These are phyloP conservation scores for Sinapis alba DNA, from an alignment of 441 rosid genomes.

Conservation along the genomic window DNA sequence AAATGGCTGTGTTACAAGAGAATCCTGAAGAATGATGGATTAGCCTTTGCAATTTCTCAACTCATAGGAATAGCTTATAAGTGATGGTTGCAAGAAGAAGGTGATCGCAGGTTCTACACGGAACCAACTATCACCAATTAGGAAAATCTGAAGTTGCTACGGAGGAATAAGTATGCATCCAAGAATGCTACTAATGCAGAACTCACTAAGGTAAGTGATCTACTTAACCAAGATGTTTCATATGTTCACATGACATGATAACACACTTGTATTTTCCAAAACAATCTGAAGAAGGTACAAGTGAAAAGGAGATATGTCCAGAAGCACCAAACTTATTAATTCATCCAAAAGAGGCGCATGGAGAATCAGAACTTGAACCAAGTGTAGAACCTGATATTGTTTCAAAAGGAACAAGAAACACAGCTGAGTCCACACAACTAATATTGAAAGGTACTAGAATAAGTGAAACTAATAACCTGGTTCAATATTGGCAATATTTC, in stretches of 20 bases:
- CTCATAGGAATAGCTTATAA: neutral
- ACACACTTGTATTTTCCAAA: neutral
- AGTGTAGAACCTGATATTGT: neutral
- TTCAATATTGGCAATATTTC: no score
- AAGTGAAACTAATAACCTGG: no score
- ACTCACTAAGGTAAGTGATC: no score
- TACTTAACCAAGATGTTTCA: no score
- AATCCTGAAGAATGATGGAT: no score
- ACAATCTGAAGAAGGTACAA: neutral
- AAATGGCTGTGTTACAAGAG: no score
- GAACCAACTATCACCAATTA: neutral
- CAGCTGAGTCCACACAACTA: neutral
- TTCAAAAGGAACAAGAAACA: neutral
- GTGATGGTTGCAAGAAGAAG: neutral
- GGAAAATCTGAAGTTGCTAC: neutral
- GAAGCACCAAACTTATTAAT: neutral
- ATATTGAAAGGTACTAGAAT: no score
- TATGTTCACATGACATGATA: neutral
- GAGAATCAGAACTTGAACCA: neutral
- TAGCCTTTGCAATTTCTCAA: neutral
- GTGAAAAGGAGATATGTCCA: neutral
- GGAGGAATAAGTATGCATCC: no score
- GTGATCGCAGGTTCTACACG: neutral
- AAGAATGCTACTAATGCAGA: no score
- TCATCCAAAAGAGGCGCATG: neutral